Evolutionary conservation across 2,329 filamentous ascomycete genomes (phyloP).

Genomic region (Aureobasidium zeae): DNA sequence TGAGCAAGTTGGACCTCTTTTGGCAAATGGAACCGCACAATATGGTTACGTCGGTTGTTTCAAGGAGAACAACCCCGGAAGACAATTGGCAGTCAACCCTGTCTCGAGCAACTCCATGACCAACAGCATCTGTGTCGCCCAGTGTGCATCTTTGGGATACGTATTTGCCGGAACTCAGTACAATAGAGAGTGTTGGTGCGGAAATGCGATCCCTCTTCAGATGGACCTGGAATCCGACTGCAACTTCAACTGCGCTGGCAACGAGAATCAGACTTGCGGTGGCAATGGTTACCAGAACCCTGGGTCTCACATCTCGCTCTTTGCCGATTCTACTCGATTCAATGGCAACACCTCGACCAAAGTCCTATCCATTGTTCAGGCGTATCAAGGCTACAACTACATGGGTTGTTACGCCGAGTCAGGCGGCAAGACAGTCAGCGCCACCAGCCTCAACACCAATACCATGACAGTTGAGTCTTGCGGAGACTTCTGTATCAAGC

Average conservation of each 20-base stretch:
- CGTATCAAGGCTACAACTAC: slow-evolving; percentile 13
- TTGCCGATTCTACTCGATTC: slow-evolving; percentile 19
- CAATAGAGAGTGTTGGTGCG: slow-evolving; percentile 33
- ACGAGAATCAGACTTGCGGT: slow-evolving; percentile 27
- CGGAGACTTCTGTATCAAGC: slow-evolving; percentile 26
- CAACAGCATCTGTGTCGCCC: slow-evolving; percentile 38
- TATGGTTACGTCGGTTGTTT: slow-evolving; percentile 49
- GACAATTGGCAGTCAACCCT: slow-evolving; percentile 40
- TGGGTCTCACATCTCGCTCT: slow-evolving; percentile 37
- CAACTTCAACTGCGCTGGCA: slow-evolving; percentile 25
- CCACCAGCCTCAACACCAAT: slow-evolving; percentile 19
- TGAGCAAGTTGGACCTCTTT: slow-evolving; percentile 44
- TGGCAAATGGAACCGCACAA: slow-evolving; percentile 36
- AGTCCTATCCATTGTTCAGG: slow-evolving; percentile 19
- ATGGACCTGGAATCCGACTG: slow-evolving; percentile 32
- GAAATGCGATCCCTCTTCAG: slow-evolving; percentile 38
- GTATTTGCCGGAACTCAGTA: slow-evolving; percentile 44
- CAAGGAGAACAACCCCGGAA: slow-evolving; percentile 47
- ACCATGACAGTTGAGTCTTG: slow-evolving; percentile 35
- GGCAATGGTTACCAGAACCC: slow-evolving; percentile 25
- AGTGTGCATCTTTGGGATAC: slow-evolving; percentile 31
- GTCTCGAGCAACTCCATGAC: slow-evolving; percentile 37
- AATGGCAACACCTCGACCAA: slow-evolving; percentile 20
- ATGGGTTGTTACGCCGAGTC: slow-evolving; percentile 17
- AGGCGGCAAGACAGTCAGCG: slow-evolving; percentile 20